phyloP scores from a whole-genome alignment of 1,284 basidiomycete species.

The Trichosporon asahii region DNA sequence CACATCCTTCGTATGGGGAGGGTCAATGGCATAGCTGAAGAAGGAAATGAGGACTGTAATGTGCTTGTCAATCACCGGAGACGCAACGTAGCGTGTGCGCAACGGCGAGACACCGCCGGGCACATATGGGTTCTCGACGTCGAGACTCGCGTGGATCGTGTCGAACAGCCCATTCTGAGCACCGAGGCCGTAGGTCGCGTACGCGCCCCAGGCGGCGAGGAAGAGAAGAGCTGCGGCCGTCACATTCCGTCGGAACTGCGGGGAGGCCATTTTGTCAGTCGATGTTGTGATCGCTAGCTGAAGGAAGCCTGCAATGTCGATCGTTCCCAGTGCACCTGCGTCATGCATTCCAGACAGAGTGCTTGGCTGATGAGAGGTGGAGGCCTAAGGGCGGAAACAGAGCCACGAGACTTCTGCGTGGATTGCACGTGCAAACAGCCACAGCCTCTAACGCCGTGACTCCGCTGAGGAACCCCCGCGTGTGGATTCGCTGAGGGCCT shows the following conservation, averaged over 20 bases:
- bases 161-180: background rate
- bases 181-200: background rate
- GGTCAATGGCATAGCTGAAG: conserved; percentile 1
- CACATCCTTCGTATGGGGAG: background rate
- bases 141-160: background rate
- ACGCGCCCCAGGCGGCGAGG: background rate
- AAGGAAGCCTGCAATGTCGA: background rate
- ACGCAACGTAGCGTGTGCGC: background rate
- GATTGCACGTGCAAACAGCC: background rate
- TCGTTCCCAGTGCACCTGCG: background rate
- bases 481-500: conserved; percentile 10
- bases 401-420: background rate
- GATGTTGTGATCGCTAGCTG: background rate
- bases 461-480: conserved; percentile 8
- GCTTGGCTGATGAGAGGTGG: background rate
- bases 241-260: background rate
- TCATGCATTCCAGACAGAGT: background rate
- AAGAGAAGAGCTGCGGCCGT: background rate
- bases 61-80: background rate
- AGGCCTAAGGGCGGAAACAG: background rate
- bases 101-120: conserved; percentile 2
- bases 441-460: conserved; percentile 11
- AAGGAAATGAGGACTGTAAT: background rate
- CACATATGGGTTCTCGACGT: background rate
- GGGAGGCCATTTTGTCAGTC: background rate